phyloP scores from a whole-genome alignment of 306 rosid genomes.

The Myrica gale region DNA sequence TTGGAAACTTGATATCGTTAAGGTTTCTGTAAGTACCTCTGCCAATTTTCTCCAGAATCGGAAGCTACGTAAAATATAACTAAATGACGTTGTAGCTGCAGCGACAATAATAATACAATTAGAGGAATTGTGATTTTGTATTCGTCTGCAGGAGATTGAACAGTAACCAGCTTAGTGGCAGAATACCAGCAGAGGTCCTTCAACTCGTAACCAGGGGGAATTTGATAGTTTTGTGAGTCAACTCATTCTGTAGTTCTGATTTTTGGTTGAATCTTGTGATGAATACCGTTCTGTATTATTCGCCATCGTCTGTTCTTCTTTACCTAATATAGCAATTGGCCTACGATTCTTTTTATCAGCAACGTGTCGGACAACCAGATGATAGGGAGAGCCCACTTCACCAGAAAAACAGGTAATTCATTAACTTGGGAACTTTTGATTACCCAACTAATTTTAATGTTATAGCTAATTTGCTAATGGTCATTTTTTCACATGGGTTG shows the following conservation, averaged over 20 bases:
- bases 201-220: slow-evolving; percentile 26
- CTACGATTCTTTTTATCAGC: background rate
- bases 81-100: too few relatives aligned
- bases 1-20: slow-evolving; percentile 28
- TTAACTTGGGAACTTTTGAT: background rate
- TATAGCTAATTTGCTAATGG: background rate
- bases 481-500: background rate
- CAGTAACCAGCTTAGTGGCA: slow-evolving; percentile 25
- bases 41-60: background rate
- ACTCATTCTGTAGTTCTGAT: background rate
- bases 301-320: background rate
- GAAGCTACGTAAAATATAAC: background rate
- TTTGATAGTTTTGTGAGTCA: slow-evolving; percentile 23
- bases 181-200: slow-evolving; percentile 18
- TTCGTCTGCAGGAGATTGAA: slow-evolving; percentile 25
- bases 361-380: slow-evolving; percentile 19
- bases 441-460: background rate
- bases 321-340: background rate
- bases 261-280: background rate
- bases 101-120: background rate
- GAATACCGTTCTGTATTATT: background rate
- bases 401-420: slow-evolving; percentile 6
- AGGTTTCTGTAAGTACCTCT: slow-evolving; percentile 23
- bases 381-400: background rate
- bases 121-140: background rate